phyloP scores from a whole-genome alignment of 345 rosid species.

The Lumnitzera racemosa region DNA sequence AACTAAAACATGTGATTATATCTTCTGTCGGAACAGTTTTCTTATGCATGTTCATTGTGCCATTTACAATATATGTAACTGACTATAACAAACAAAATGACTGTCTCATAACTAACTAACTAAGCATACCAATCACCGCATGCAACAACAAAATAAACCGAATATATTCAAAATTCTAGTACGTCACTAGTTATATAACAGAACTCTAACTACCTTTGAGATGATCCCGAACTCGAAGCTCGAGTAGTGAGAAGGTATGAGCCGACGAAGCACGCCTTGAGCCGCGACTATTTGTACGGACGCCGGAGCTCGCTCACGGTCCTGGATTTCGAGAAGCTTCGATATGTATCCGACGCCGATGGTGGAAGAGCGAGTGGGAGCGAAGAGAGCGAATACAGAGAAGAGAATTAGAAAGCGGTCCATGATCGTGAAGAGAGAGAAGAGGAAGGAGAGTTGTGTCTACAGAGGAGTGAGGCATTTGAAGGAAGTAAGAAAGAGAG shows the following conservation, averaged over 20 bases:
- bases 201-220: constrained; percentile 32
- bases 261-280: constrained; percentile 40
- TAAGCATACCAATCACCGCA: no score
- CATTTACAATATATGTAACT: no score
- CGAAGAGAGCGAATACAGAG: background rate
- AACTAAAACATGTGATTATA: background rate
- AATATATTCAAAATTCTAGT: constrained; percentile 40
- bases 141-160: no score
- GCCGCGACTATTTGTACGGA: constrained; percentile 53
- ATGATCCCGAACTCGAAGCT: constrained; percentile 48
- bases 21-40: no score
- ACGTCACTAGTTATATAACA: constrained; percentile 35
- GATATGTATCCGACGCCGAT: constrained; percentile 57
- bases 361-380: constrained; percentile 31
- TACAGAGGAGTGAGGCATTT: no score
- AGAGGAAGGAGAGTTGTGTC: constrained; percentile 5
- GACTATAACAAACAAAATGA: no score
- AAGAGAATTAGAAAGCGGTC: constrained; percentile 1
- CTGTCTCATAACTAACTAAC: no score
- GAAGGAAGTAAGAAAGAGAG: no score
- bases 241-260: constrained; percentile 48
- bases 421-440: constrained; percentile 7
- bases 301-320: constrained; percentile 51
- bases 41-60: no score
- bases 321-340: constrained; percentile 50